Conservation (phyloP, 768 basidiomycete genomes). For the Collybia nuda region DNA sequence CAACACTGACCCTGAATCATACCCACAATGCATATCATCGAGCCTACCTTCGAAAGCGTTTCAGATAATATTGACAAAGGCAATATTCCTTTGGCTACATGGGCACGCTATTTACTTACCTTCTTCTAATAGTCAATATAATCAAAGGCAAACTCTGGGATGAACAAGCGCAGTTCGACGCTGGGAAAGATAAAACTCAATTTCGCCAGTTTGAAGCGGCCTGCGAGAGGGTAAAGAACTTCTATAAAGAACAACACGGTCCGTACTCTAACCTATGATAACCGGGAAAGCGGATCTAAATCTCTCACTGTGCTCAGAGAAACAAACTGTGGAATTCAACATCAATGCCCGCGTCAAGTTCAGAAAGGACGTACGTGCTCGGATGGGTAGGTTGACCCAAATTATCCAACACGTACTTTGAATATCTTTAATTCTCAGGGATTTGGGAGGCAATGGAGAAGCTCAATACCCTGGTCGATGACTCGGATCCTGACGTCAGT, state of each 20-base stretch:
- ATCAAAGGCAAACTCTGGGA: constrained; percentile 51
- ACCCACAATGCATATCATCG: too few relatives aligned
- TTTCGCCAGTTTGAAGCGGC: constrained; percentile 58
- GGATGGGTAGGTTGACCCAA: constrained; percentile 48
- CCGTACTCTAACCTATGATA: neutral
- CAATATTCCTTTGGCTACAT: constrained; percentile 10
- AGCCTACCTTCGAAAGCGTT: too few relatives aligned
- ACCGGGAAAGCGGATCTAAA: neutral
- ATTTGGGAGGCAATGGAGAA: constrained; percentile 86
- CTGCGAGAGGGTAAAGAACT: constrained; percentile 63
- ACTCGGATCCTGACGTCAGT: constrained; percentile 85
- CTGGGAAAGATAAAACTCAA: constrained; percentile 52
- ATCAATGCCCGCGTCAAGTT: constrained; percentile 74
- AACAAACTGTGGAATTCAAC: constrained; percentile 87
- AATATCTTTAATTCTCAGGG: too few relatives aligned
- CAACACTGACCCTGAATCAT: too few relatives aligned
- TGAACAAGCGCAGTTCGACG: constrained; percentile 42
- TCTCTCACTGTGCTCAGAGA: constrained; percentile 43
- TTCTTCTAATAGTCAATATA: constrained; percentile 48
- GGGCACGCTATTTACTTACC: neutral
- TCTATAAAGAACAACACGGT: constrained; percentile 70
- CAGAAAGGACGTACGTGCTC: constrained; percentile 59
- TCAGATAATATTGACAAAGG: constrained; percentile 52
- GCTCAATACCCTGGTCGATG: constrained; percentile 84
- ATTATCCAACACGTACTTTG: too few relatives aligned